phyloP scores from a whole-genome alignment of 352 stramenopile genomes.

The Phytopythium litorale region DNA sequence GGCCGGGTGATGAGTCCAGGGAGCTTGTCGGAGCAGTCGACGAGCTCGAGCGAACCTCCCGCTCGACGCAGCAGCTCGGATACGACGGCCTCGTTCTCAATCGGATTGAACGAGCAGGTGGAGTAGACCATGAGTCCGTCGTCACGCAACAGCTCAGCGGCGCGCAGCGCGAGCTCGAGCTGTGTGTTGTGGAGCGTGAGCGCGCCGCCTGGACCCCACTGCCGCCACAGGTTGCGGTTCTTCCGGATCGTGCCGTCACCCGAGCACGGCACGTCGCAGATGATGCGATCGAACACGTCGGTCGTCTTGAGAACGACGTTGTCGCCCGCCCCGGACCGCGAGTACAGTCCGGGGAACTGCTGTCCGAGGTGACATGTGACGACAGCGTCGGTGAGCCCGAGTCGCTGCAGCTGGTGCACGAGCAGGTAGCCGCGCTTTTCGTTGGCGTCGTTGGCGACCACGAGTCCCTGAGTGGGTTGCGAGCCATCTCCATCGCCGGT shows the following conservation, averaged over 20 bases:
- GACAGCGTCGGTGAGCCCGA: conserved; percentile 72
- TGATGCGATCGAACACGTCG: conserved; percentile 94
- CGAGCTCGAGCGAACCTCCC: conserved; percentile 83
- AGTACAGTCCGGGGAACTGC: conserved; percentile 91
- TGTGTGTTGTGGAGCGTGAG: conserved; percentile 93
- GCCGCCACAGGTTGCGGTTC: conserved; percentile 90
- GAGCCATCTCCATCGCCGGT: background rate
- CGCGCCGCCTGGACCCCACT: conserved; percentile 83
- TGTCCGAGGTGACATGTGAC: conserved; percentile 93
- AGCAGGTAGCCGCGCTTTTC: conserved; percentile 96
- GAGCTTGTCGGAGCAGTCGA: conserved; percentile 66
- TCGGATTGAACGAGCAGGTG: conserved; percentile 97
- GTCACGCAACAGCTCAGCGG: conserved; percentile 86
- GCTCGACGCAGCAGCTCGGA: conserved; percentile 89
- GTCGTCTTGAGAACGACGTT: conserved; percentile 19
- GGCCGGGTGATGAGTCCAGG: conserved; percentile 41
- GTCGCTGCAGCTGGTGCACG: conserved; percentile 88
- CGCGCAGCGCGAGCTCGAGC: conserved; percentile 89
- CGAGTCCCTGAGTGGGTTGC: conserved; percentile 44
- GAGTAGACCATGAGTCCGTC: conserved; percentile 94
- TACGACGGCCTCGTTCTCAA: conserved; percentile 97
- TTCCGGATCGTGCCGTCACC: conserved; percentile 98
- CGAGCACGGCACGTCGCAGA: conserved; percentile 98
- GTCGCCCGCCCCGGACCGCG: conserved; percentile 10
- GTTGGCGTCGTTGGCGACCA: conserved; percentile 96